phyloP scores from a whole-genome alignment of 2,329 filamentous ascomycete species.

The Ustulina deusta region DNA sequence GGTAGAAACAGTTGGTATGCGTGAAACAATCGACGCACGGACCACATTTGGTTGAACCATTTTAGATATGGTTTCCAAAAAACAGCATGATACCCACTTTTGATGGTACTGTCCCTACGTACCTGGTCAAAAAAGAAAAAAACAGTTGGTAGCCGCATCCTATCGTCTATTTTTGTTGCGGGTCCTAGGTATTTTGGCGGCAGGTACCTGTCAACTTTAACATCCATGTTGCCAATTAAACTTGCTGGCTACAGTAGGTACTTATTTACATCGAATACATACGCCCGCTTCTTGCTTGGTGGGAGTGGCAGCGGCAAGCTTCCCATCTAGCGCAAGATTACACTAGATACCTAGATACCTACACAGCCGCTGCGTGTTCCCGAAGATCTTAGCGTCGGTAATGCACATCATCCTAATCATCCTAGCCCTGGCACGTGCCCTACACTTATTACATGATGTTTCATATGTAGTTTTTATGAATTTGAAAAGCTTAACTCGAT shows the following conservation, averaged over 20 bases:
- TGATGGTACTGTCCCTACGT: neutral
- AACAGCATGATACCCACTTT: slow-evolving; percentile 10
- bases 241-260: neutral
- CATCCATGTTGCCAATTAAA: neutral
- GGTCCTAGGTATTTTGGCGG: too few relatives aligned
- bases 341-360: neutral
- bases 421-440: slow-evolving; percentile 37
- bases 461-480: neutral
- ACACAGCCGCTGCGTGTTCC: slow-evolving; percentile 27
- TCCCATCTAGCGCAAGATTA: slow-evolving; percentile 22
- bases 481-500: slow-evolving; percentile 1
- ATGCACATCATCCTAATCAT: slow-evolving; percentile 41
- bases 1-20: neutral
- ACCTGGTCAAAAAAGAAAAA: too few relatives aligned
- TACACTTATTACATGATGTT: slow-evolving; percentile 16
- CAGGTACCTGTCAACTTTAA: too few relatives aligned
- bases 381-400: slow-evolving; percentile 41
- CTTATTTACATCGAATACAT: neutral
- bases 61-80: slow-evolving; percentile 8
- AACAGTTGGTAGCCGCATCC: too few relatives aligned
- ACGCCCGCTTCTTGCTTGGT: neutral
- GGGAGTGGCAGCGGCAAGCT: neutral
- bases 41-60: neutral
- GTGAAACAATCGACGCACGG: slow-evolving; percentile 21
- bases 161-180: too few relatives aligned